Evolutionary conservation across 2,329 filamentous ascomycete genomes (phyloP), one percentile per base, ranked within the genome.

Genomic region (Fusarium penzigii): DNA sequence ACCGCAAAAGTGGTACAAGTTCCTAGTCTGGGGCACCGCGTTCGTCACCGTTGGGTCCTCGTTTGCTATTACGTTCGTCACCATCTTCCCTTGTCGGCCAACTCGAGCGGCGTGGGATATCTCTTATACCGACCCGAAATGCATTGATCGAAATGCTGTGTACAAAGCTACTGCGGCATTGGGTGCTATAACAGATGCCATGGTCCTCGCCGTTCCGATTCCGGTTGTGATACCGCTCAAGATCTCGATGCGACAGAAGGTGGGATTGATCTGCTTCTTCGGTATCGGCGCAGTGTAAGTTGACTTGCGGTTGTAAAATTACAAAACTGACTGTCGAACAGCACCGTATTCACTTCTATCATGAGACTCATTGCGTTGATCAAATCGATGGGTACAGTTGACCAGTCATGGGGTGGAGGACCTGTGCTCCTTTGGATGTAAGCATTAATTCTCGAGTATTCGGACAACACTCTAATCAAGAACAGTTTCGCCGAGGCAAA

Each of bases 391-490:
- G 20, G 34, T 1, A 44, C 38, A 13, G 13, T 34, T 11, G 39
- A 58, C 12, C 52, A 58, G 17, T 49, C 52, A 12, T 58, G 52
- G 52, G 48, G 49, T 1, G 39, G 43, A 2, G 56, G 46, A 0
- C 56, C 56, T 10, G 52, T 59, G n/a, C 29, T 56, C 6, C 41
- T 61, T 6, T 61, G 57, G 58, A 56, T 56, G 58, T 59, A 42
- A 45, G 49, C 48, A 5, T 40, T 3, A 17, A 5, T 5, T 17
- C 20, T 25, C 20, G 20, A 25, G 20, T 25, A 25, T 25, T 25
- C 20, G 4, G 6, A 2, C 6, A 2, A 1, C n/a, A 6, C 40
- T 17, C 17, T 48, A 2, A 46, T 2, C 4, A 3, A 34, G 2
- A 20, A 4, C 6, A 59, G 57, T 10, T 50, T 59, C 13, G 56